Base-by-base conservation (phyloP, 2,329 filamentous ascomycete species). In the Fusarium liriodendri region DNA sequence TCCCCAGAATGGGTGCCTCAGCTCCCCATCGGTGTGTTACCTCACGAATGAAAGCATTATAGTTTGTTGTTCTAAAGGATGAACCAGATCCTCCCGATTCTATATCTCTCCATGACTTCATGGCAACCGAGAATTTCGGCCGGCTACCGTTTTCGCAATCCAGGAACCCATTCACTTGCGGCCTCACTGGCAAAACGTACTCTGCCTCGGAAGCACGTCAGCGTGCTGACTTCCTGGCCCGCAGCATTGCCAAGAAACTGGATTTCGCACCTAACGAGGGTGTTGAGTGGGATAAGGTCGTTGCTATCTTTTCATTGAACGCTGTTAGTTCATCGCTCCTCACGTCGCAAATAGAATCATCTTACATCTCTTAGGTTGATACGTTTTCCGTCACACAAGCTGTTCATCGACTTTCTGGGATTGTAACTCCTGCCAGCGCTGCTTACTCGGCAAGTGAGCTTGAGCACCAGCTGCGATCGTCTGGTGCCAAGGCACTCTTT, bases 231-330 rank as follows among this genome's bases (percentile, higher is more conserved):
- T 86, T 84, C 64, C 85, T 97, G n/a, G 88, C 94, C 27, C 88
- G 92, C 64, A 91, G 89, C 16, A 83, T 97, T 38, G 87, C 89
- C 40, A 91, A 93, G 79, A 90, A 93, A 73, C 87, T 96, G 64
- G 90, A 89, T 42, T 94, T 93, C 87, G 81, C 87, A 29, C 90
- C 92, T 2, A 92, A 94, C 71, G 81, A 90, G 57, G 93, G 92
- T 7, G 89, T 89, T 0, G 93, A 95, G 79, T 97, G 92, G 92
- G 93, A 96, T 76, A 95, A 95, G 80, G 92, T 95, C 27, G 85
- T 94, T 47, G 92, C 87, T 3, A 85, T 95, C 35, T 97, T 94
- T 83, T 91, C 92, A 11, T 82, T 95, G 69, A 97, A 97, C 79
- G 94, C 93, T 22, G 92, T 94, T 13, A 8, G 63, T 32, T 9